Evolutionary conservation across 768 basidiomycete genomes (phyloP).

Genomic region (Psilocybe cubensis): DNA sequence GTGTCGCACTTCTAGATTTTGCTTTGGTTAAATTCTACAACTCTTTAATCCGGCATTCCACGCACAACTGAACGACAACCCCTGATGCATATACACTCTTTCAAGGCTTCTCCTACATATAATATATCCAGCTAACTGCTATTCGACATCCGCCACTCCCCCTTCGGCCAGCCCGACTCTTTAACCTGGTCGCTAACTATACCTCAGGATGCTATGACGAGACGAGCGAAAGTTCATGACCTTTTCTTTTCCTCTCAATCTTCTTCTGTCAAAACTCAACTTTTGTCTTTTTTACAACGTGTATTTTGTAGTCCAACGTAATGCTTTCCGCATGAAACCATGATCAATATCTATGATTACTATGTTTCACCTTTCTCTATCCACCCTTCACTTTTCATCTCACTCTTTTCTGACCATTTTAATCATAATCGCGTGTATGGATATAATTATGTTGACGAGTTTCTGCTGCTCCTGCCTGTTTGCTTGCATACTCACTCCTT

Average conservation of each 20-base stretch:
- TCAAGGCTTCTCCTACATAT: constrained; percentile 11
- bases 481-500: no score
- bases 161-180: constrained; percentile 14
- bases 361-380: not conserved
- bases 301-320: constrained; percentile 29
- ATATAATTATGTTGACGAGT: not conserved
- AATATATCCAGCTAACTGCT: constrained; percentile 27
- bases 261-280: constrained; percentile 2
- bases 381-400: not conserved
- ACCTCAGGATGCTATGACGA: constrained; percentile 24
- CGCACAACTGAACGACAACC: constrained; percentile 16
- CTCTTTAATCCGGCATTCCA: constrained; percentile 20
- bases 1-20: constrained; percentile 19
- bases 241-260: constrained; percentile 15
- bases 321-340: constrained; percentile 10
- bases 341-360: constrained; percentile 7
- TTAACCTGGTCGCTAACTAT: constrained; percentile 17
- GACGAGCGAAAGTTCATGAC: constrained; percentile 21
- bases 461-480: no score
- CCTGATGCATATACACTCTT: constrained; percentile 15
- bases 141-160: constrained; percentile 10
- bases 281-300: constrained; percentile 20
- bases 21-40: constrained; percentile 20
- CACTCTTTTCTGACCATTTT: not conserved
- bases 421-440: not conserved